phyloP scores from a whole-genome alignment of 495 filamentous ascomycete species.

The Clavariopsis aquatica region DNA sequence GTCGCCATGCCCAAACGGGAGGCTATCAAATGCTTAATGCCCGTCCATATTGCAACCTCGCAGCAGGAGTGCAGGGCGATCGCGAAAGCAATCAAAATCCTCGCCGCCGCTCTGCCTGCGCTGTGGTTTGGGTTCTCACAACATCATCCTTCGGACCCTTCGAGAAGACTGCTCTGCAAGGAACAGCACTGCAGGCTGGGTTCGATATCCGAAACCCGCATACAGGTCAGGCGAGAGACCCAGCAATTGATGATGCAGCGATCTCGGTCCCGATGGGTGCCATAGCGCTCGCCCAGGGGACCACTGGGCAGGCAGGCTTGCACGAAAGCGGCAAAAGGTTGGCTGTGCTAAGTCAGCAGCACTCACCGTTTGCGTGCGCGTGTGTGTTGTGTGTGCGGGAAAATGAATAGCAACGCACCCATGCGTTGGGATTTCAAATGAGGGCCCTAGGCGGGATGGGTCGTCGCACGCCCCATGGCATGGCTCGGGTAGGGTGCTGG shows the following conservation, averaged over 20 bases:
- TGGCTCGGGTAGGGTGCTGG: not conserved
- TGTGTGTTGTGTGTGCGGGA: too few species aligned
- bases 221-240: constrained; percentile 2
- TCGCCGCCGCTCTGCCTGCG: constrained; percentile 10
- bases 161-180: constrained; percentile 22
- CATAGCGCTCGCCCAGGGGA: not conserved
- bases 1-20: not conserved
- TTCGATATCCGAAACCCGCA: constrained; percentile 30
- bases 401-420: constrained; percentile 9
- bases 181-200: constrained; percentile 19
- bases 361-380: constrained; percentile 16
- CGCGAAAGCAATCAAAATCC: constrained; percentile 9
- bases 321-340: constrained; percentile 21
- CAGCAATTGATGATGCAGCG: not conserved
- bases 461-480: not conserved
- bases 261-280: constrained; percentile 7
- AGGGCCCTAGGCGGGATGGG: not conserved
- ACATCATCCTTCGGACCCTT: constrained; percentile 17
- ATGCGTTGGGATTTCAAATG: not conserved
- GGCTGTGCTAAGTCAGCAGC: constrained; percentile 1
- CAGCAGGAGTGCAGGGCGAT: constrained; percentile 11
- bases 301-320: not conserved
- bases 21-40: constrained; percentile 14
- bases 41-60: constrained; percentile 13
- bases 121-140: constrained; percentile 30